These are phyloP conservation scores for Capsicum pubescens DNA, from an alignment of 257 asterid species.

Conservation along the genomic window DNA sequence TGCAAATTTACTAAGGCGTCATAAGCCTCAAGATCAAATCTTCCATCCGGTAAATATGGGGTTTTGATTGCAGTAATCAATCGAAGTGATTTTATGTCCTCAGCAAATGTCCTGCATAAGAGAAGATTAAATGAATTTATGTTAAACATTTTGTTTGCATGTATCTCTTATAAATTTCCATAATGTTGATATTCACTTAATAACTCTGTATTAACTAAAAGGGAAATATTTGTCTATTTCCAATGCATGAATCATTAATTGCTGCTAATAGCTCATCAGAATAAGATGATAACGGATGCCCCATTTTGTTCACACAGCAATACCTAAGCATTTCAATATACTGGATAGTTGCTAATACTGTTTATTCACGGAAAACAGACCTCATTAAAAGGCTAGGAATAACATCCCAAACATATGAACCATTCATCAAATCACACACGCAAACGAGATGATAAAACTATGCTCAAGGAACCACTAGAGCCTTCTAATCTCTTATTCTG, in stretches of 20 bases:
- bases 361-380: background rate
- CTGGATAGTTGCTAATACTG: background rate
- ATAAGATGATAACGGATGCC: too few relatives aligned
- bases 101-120: constrained; percentile 70
- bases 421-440: background rate
- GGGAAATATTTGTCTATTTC: background rate
- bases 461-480: background rate
- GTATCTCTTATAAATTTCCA: constrained; percentile 9
- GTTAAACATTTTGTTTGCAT: background rate
- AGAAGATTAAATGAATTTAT: background rate
- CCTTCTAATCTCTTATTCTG: constrained; percentile 8
- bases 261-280: background rate
- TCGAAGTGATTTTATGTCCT: constrained; percentile 74
- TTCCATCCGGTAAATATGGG: constrained; percentile 85
- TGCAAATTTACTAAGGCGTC: constrained; percentile 73
- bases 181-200: constrained; percentile 9
- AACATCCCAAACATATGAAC: constrained; percentile 20
- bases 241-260: background rate
- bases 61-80: constrained; percentile 83
- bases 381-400: constrained; percentile 7
- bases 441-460: background rate
- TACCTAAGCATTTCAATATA: too few relatives aligned
- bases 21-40: constrained; percentile 88
- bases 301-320: too few relatives aligned
- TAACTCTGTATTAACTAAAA: background rate